Base-by-base conservation (phyloP, 2,329 filamentous ascomycete species). In the Fusarium sp. region DNA sequence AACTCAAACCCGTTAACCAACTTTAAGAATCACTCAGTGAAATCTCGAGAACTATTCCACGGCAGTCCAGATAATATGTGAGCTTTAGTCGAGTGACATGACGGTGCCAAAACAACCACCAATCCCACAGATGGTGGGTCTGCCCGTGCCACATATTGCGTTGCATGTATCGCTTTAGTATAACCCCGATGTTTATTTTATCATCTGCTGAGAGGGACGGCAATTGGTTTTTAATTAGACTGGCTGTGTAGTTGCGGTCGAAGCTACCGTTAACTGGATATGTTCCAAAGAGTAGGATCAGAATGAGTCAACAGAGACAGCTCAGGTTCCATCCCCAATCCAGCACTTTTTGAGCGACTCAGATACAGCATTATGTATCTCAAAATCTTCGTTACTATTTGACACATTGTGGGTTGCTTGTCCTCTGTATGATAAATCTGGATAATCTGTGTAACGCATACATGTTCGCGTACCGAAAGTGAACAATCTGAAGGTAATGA, bases 111-210 rank as follows among this genome's bases (percentile, higher is more conserved):
- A n/a, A 55, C 59, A 4, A 19, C 72, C 71, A 9, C 62, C 71
- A 44, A 73, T 71, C 10, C 67, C 69, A 4, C 69, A 71, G 35
- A 73, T 73, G 19, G 72, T 69, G 17, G 69, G 65, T 19, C 72
- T 73, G 2, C 62, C 62, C 5, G 41, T 57, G 6, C 71, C 65
- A 72, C 65, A 72, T 7, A 71, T 37, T 14, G 58, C 54, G 7
- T 25, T 63, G n/a, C 65, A 71, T 25, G 65, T 72, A 32, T 68
- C 45, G n/a, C 10, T n/a, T 43, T 39, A 57, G 8, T 65, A 70
- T 3, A 17, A 2, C 17, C 30, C 14, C 30, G 73, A 25, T 7
- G 25, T 15, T 50, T 43, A 13, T 47, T 15, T 65, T 49, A 27
- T n/a, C 27, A 17, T 25, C 6, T 33, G 27, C 10, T 33, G 19